These are phyloP conservation scores for Diversispora epigaea DNA, from an alignment of 192 early-diverging fungal species.

Conservation along the genomic window DNA sequence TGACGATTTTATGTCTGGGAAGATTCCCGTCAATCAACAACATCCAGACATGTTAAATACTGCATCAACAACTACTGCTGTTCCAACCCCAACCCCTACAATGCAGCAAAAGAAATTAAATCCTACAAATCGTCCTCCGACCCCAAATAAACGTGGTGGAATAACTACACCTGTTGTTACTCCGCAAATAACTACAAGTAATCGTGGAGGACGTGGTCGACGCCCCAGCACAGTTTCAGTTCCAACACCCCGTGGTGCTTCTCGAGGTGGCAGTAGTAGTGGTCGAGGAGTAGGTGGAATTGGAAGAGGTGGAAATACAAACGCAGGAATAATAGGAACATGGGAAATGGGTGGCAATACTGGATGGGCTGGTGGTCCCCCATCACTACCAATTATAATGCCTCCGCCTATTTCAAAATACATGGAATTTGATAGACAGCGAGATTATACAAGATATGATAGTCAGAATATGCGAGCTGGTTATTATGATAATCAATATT, in stretches of 20 bases:
- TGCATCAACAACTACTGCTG: not conserved
- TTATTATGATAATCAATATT: constrained; percentile 33
- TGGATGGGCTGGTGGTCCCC: constrained; percentile 13
- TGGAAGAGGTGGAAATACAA: constrained; percentile 22
- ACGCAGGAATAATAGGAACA: constrained; percentile 8
- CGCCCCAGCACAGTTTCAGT: constrained; percentile 25
- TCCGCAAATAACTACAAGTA: constrained; percentile 1
- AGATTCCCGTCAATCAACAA: constrained; percentile 30
- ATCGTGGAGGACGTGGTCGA: constrained; percentile 20
- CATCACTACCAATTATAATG: constrained; percentile 13
- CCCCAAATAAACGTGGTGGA: constrained; percentile 8
- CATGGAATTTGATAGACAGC: constrained; percentile 31
- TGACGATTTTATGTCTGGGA: constrained; percentile 38
- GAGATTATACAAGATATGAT: constrained; percentile 30
- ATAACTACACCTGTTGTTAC: not conserved
- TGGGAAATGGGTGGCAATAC: constrained; percentile 25
- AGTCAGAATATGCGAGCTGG: constrained; percentile 25
- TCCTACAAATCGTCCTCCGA: not conserved
- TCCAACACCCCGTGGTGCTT: constrained; percentile 12
- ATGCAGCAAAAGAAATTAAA: constrained; percentile 32
- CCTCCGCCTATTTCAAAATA: constrained; percentile 16
- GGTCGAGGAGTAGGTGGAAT: constrained; percentile 5
- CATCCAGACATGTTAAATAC: constrained; percentile 30
- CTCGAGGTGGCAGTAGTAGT: constrained; percentile 10
- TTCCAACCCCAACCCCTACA: not conserved